phyloP scores from a whole-genome alignment of 257 asterid species.

The Petunia secreta region DNA sequence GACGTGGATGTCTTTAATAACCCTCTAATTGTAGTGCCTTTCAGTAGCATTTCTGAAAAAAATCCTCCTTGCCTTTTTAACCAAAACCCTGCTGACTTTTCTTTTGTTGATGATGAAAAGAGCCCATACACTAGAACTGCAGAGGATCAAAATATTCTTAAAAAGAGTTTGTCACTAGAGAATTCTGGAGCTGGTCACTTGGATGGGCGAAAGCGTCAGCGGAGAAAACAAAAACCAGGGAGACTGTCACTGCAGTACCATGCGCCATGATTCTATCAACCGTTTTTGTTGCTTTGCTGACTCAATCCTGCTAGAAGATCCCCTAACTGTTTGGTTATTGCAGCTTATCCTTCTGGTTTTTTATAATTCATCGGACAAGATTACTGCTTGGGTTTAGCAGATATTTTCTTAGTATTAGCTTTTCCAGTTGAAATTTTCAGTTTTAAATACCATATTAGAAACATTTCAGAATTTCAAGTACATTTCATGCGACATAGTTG shows the following conservation, averaged over 20 bases:
- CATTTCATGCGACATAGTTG: too few relatives aligned
- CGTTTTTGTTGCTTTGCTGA: too few relatives aligned
- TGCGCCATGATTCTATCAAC: not conserved
- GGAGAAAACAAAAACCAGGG: conserved; percentile 13
- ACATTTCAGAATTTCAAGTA: too few relatives aligned
- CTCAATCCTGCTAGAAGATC: too few relatives aligned
- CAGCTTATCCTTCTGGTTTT: too few relatives aligned
- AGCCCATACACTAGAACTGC: conserved; percentile 42
- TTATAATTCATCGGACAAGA: too few relatives aligned
- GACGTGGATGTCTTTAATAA: not conserved
- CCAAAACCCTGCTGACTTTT: conserved; percentile 76
- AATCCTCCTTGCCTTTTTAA: conserved; percentile 37
- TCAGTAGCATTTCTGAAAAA: not conserved
- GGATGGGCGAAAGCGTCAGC: conserved; percentile 42
- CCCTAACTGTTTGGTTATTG: too few relatives aligned
- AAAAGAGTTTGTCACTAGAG: conserved; percentile 27
- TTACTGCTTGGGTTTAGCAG: too few relatives aligned
- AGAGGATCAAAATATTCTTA: conserved; percentile 45
- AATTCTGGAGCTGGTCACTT: conserved; percentile 13
- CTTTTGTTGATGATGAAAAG: conserved; percentile 52
- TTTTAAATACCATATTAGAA: too few relatives aligned
- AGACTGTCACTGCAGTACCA: conserved; percentile 24
- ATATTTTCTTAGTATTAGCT: too few relatives aligned
- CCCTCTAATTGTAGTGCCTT: conserved; percentile 1
- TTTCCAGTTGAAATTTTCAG: too few relatives aligned